Conservation (phyloP, 108 stramenopile species). For the Cafeteria roenbergensis region DNA sequence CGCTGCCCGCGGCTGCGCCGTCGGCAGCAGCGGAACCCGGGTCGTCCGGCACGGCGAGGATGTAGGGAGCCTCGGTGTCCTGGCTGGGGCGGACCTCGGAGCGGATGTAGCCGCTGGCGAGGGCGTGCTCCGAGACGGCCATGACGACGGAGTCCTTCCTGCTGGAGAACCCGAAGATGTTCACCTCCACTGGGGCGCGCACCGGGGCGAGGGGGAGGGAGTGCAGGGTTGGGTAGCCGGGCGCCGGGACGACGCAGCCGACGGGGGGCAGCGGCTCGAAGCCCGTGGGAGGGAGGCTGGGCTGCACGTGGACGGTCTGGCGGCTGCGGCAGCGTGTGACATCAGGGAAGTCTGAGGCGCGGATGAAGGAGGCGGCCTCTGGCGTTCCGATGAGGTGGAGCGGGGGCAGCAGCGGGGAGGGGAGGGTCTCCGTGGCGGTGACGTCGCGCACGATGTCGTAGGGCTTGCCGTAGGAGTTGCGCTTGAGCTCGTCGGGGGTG, state of each 20-base stretch:
- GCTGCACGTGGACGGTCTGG: neutral
- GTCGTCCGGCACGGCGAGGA: no score
- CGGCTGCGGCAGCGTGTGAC: no score
- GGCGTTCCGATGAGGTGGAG: slow-evolving; percentile 2
- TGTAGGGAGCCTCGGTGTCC: no score
- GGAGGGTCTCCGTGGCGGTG: slow-evolving; percentile 57
- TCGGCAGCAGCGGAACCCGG: no score
- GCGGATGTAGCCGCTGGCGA: no score
- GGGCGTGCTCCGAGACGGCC: neutral
- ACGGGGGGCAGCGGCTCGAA: slow-evolving; percentile 65
- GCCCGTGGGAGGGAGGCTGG: slow-evolving; percentile 36
- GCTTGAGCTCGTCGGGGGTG: slow-evolving; percentile 48
- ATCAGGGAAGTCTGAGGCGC: neutral
- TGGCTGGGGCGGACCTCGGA: no score
- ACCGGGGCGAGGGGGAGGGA: slow-evolving; percentile 48
- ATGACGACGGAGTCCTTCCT: slow-evolving; percentile 36
- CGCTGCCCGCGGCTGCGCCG: no score
- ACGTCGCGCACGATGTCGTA: slow-evolving; percentile 49
- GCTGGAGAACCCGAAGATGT: slow-evolving; percentile 53
- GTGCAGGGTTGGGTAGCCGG: slow-evolving; percentile 77
- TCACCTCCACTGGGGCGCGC: slow-evolving; percentile 45
- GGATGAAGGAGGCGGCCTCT: neutral
- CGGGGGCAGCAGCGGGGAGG: slow-evolving; percentile 44
- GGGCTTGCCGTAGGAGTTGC: slow-evolving; percentile 60
- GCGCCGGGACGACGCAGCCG: slow-evolving; percentile 68